Percentiles rank a stretch among this genome's conserved stretches.
Evolutionary conservation across 1,139 yeast genomes (phyloP).

Genomic region (Ashbya aceris): DNA sequence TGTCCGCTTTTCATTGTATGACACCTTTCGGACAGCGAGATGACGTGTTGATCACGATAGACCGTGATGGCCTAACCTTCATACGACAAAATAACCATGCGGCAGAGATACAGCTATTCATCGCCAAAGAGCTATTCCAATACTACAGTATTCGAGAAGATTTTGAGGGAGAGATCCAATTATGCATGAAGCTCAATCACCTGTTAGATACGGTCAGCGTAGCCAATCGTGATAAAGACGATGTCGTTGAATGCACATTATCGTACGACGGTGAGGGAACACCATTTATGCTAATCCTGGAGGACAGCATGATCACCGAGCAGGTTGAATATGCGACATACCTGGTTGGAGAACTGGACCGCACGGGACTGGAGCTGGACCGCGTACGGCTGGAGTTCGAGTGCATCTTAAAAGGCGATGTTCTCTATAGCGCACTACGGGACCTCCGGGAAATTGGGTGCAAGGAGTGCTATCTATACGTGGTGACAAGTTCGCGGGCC

Average conservation of each 20-base stretch:
- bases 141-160: conserved; percentile 21
- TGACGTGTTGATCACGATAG: conserved; percentile 29
- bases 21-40: conserved; percentile 27
- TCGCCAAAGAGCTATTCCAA: conserved; percentile 29
- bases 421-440: conserved; percentile 51
- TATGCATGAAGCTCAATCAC: conserved; percentile 35
- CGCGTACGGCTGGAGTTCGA: conserved; percentile 47
- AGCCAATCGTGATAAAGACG: conserved; percentile 22
- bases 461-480: conserved; percentile 47
- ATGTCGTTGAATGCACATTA: conserved; percentile 38
- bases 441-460: conserved; percentile 63
- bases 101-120: conserved; percentile 25
- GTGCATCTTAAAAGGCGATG: conserved; percentile 56
- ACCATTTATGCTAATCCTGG: conserved; percentile 63
- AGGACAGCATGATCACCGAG: conserved; percentile 61
- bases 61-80: conserved; percentile 33
- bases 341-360: conserved; percentile 34
- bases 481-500: conserved; percentile 29
- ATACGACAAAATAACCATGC: conserved; percentile 31
- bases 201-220: conserved; percentile 39
- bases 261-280: conserved; percentile 48
- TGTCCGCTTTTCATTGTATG: conserved; percentile 27
- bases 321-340: conserved; percentile 61
- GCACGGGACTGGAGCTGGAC: conserved; percentile 38
- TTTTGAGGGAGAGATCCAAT: conserved; percentile 17